Evolutionary conservation across 768 basidiomycete species (phyloP).

Genomic region (Coprinellus micaceus): DNA sequence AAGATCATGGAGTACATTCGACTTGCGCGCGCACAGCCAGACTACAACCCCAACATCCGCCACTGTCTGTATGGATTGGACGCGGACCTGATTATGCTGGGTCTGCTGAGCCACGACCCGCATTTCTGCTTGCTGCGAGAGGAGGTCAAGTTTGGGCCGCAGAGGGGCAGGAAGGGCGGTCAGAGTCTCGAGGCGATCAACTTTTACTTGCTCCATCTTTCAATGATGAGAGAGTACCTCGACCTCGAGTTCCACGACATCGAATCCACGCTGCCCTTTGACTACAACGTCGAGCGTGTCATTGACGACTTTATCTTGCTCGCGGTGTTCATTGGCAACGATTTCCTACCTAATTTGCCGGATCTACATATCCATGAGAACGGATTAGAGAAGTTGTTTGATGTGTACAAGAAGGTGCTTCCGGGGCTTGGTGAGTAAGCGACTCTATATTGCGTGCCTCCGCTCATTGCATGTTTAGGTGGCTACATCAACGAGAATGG

Average conservation of each 20-base stretch:
- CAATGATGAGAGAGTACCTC: conserved; percentile 93
- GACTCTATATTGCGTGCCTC: background rate
- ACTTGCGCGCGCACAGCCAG: conserved; percentile 87
- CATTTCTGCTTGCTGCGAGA: conserved; percentile 97
- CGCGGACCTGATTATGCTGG: conserved; percentile 98
- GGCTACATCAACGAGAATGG: conserved; percentile 94
- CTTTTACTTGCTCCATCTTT: conserved; percentile 94
- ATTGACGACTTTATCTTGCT: conserved; percentile 98
- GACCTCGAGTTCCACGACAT: conserved; percentile 90
- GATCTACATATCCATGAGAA: conserved; percentile 98
- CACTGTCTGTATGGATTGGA: conserved; percentile 99
- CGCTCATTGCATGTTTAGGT: conserved; percentile 38
- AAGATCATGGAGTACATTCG: conserved; percentile 99
- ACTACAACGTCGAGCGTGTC: conserved; percentile 86
- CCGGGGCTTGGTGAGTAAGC: conserved; percentile 59
- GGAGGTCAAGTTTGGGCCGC: conserved; percentile 95
- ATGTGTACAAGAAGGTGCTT: conserved; percentile 90
- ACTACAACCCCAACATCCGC: conserved; percentile 94
- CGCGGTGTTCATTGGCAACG: conserved; percentile 96
- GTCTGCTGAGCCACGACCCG: conserved; percentile 93
- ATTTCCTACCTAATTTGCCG: conserved; percentile 94
- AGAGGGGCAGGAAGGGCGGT: conserved; percentile 66
- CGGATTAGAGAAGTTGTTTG: conserved; percentile 87
- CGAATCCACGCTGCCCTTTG: conserved; percentile 63
- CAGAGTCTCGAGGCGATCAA: conserved; percentile 73